Evolutionary conservation across 2,329 filamentous ascomycete species (phyloP).

Genomic region (Xylaria sp.): DNA sequence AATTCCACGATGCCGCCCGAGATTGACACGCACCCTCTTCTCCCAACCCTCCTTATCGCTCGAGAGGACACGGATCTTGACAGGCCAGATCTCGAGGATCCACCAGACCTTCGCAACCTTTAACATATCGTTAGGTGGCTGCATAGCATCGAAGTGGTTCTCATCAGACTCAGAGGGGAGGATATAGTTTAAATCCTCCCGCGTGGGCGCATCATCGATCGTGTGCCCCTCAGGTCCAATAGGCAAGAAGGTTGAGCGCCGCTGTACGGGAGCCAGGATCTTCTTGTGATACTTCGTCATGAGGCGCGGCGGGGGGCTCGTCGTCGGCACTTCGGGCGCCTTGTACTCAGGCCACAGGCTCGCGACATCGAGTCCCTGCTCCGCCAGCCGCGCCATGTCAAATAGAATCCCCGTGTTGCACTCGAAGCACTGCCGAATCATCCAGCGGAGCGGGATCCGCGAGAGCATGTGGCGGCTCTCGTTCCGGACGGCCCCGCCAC

Average conservation of each 20-base stretch:
- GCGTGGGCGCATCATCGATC: conserved; percentile 25
- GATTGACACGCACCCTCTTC: conserved; percentile 31
- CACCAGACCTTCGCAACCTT: conserved; percentile 28
- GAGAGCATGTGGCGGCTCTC: conserved; percentile 35
- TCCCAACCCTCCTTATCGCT: conserved; percentile 29
- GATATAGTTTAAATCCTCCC: conserved; percentile 28
- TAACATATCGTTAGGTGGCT: conserved; percentile 28
- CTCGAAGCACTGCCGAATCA: conserved; percentile 35
- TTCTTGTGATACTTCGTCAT: conserved; percentile 27
- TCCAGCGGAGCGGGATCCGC: conserved; percentile 34
- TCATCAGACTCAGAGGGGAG: conserved; percentile 33
- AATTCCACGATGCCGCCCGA: conserved; percentile 23
- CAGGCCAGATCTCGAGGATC: conserved; percentile 33
- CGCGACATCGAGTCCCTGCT: conserved; percentile 29
- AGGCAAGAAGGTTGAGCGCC: conserved; percentile 28
- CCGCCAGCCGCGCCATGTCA: conserved; percentile 26
- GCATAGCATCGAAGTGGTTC: conserved; percentile 29
- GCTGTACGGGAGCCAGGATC: conserved; percentile 25
- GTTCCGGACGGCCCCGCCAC: conserved; percentile 32
- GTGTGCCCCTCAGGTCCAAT: conserved; percentile 24
- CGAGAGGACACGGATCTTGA: conserved; percentile 33
- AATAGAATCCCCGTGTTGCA: conserved; percentile 33
- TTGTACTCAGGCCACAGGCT: conserved; percentile 28
- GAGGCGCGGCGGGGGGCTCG: conserved; percentile 12
- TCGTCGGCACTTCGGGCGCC: background rate